Percentiles rank a stretch among this genome's conserved stretches.
phyloP scores from a whole-genome alignment of 345 rosid genomes.

The Zanthoxylum bungeanum region DNA sequence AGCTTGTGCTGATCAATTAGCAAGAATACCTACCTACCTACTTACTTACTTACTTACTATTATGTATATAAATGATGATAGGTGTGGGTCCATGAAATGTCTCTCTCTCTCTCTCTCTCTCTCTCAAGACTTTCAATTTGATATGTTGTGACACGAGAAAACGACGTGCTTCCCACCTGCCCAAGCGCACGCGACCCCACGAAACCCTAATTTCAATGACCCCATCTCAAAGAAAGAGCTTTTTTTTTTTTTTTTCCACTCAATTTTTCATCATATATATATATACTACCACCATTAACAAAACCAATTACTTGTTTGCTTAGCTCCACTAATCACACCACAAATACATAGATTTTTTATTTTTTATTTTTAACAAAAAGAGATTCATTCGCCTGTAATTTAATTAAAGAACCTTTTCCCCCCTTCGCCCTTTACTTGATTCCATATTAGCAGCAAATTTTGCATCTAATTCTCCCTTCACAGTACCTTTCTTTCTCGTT shows the following conservation, averaged over 20 bases:
- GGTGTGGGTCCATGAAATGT: too few species aligned
- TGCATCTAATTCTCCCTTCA: conserved; percentile 54
- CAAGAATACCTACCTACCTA: too few species aligned
- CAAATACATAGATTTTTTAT: background rate
- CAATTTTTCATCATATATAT: too few species aligned
- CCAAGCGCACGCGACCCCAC: conserved; percentile 57
- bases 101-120: conserved; percentile 1
- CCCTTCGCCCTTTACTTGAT: conserved; percentile 35
- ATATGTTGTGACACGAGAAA: conserved; percentile 36
- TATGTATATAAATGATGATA: too few species aligned
- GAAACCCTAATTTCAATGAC: conserved; percentile 49
- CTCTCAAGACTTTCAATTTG: conserved; percentile 6
- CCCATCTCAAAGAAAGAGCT: conserved; percentile 26
- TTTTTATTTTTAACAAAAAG: too few species aligned
- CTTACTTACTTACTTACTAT: too few species aligned
- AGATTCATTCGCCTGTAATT: conserved; percentile 11
- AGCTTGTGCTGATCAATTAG: conserved; percentile 15
- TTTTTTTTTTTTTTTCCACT: background rate
- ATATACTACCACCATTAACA: too few species aligned
- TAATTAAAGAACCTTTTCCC: background rate
- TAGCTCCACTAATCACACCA: conserved; percentile 19
- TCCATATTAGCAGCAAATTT: conserved; percentile 27
- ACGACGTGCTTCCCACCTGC: conserved; percentile 54
- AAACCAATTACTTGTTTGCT: too few species aligned
- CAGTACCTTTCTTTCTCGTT: background rate